Evolutionary conservation across 768 basidiomycete species (phyloP).

Genomic region (Candolleomyces aberdarensis): DNA sequence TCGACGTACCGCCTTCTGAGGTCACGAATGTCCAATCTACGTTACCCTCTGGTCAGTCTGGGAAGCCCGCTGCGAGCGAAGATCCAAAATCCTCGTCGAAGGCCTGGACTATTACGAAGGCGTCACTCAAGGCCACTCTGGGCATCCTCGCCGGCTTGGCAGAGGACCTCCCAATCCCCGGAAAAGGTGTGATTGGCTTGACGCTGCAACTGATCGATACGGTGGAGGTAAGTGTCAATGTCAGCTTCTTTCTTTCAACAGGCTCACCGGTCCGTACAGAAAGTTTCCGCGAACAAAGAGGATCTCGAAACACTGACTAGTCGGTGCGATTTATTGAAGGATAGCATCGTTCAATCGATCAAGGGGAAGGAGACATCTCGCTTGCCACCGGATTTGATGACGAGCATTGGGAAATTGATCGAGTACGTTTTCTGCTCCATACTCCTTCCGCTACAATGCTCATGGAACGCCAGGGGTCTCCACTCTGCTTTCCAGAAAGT

Average conservation of each 20-base stretch:
- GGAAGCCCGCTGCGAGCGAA: no score
- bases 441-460: background rate
- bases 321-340: background rate
- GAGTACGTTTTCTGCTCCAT: background rate
- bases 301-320: background rate
- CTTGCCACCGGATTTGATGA: background rate
- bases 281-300: background rate
- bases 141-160: background rate
- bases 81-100: background rate
- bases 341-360: background rate
- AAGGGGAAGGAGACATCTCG: background rate
- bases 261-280: background rate
- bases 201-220: background rate
- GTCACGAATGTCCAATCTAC: no score
- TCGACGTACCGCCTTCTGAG: no score
- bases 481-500: background rate
- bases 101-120: background rate
- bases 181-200: background rate
- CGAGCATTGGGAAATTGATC: background rate
- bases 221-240: background rate
- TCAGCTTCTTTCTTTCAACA: background rate
- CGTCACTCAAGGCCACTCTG: background rate
- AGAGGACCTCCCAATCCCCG: background rate
- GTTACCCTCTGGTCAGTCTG: no score
- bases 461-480: background rate